Evolutionary conservation across 1,284 basidiomycete genomes (phyloP).

Genomic region (Ustilago cynodontis): DNA sequence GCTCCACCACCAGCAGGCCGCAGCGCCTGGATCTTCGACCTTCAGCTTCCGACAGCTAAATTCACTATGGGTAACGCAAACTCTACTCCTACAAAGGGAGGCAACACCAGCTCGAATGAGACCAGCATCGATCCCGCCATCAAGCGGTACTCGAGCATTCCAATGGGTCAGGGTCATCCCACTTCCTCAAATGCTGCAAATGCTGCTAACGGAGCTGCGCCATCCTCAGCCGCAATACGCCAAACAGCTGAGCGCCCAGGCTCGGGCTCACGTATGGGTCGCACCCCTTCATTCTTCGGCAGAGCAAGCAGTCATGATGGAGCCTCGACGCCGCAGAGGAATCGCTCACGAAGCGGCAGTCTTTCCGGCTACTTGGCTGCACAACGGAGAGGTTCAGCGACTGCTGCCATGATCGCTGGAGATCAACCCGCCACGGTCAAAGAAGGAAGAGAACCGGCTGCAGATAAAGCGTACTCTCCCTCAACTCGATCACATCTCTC

Average conservation of each 20-base stretch:
- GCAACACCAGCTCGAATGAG: conserved; percentile 15
- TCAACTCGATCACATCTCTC: conserved; percentile 1
- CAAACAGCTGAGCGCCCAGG: conserved; percentile 12
- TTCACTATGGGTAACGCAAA: conserved; percentile 44
- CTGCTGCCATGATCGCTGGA: conserved; percentile 19
- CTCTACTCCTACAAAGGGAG: conserved; percentile 30
- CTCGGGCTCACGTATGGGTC: conserved; percentile 18
- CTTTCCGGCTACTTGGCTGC: conserved; percentile 32
- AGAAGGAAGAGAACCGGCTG: conserved; percentile 19
- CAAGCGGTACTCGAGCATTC: conserved; percentile 35
- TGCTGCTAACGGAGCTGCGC: background rate
- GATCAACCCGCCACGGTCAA: conserved; percentile 24
- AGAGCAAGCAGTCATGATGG: conserved; percentile 54
- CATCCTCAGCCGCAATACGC: conserved; percentile 12
- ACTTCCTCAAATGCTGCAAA: background rate
- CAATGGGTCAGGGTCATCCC: conserved; percentile 8
- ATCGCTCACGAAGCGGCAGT: conserved; percentile 48
- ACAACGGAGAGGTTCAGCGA: conserved; percentile 37
- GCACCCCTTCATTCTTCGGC: conserved; percentile 42
- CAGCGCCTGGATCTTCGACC: background rate
- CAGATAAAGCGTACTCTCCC: conserved; percentile 9
- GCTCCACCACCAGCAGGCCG: too few relatives aligned
- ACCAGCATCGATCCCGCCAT: conserved; percentile 16
- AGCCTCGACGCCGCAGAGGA: conserved; percentile 30
- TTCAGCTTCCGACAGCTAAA: background rate